Evolutionary conservation across 495 filamentous ascomycete genomes (phyloP).

Genomic region (Aspergillus saccharolyticus): DNA sequence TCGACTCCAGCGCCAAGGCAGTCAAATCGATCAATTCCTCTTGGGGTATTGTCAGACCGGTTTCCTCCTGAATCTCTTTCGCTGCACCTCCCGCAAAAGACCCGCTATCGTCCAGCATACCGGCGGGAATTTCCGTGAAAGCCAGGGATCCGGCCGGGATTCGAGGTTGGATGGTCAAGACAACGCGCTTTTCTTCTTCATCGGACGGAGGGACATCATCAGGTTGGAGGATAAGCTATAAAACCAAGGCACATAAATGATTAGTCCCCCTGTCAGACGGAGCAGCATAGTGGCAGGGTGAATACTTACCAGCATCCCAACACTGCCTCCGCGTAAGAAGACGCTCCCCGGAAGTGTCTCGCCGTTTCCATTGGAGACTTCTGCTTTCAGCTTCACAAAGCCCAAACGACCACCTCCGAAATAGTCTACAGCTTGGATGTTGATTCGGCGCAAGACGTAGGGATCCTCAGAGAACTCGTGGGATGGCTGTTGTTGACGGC

Average conservation of each 20-base stretch:
- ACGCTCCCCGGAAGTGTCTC: conserved; percentile 70
- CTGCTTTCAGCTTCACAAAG: conserved; percentile 70
- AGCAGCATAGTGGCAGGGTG: not conserved
- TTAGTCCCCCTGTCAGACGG: not conserved
- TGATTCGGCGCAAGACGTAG: conserved; percentile 64
- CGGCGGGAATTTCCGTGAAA: conserved; percentile 78
- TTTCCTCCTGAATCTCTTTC: conserved; percentile 78
- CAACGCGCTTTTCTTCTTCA: conserved; percentile 56
- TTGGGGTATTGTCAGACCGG: conserved; percentile 55
- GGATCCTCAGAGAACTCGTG: conserved; percentile 71
- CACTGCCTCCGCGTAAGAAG: conserved; percentile 76
- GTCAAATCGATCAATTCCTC: conserved; percentile 67
- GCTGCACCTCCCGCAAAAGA: conserved; percentile 74
- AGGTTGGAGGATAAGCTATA: conserved; percentile 61
- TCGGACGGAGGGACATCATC: conserved; percentile 49
- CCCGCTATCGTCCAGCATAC: conserved; percentile 79
- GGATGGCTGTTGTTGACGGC: conserved; percentile 50
- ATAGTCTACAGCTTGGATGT: conserved; percentile 69
- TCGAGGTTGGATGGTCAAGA: conserved; percentile 80
- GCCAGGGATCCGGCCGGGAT: conserved; percentile 70
- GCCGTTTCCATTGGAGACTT: conserved; percentile 56
- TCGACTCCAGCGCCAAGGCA: conserved; percentile 43
- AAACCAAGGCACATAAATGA: not conserved
- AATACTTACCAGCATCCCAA: conserved; percentile 66
- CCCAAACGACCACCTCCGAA: conserved; percentile 63